Conservation (phyloP, 495 filamentous ascomycete species). For the Hypoxylon lenormandii region DNA sequence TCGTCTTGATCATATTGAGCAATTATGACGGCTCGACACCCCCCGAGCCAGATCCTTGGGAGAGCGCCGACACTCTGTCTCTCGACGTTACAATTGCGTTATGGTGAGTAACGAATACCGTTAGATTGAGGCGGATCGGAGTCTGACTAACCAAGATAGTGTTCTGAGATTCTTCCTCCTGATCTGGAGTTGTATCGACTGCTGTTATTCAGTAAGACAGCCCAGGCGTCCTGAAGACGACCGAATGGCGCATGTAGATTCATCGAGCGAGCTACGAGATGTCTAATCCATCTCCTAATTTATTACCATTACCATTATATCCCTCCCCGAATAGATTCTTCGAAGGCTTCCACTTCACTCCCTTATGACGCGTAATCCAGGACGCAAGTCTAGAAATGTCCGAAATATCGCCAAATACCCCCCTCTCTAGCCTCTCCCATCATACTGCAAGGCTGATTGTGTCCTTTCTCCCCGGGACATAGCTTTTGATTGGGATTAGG, state of each 20-base stretch:
- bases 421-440: background rate
- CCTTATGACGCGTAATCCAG: too few relatives aligned
- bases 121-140: background rate
- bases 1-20: constrained; percentile 27
- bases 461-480: constrained; percentile 31
- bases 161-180: constrained; percentile 30
- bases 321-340: constrained; percentile 1
- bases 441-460: background rate
- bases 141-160: constrained; percentile 19
- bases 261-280: constrained; percentile 32
- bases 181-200: constrained; percentile 41
- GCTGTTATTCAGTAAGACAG: constrained; percentile 23
- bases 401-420: background rate
- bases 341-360: too few relatives aligned
- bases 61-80: constrained; percentile 28
- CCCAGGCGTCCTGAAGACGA: constrained; percentile 20
- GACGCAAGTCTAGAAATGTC: background rate
- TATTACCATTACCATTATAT: background rate
- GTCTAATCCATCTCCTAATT: constrained; percentile 15
- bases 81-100: constrained; percentile 31
- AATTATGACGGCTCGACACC: background rate
- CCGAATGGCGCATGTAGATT: constrained; percentile 17
- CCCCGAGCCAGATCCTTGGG: constrained; percentile 36
- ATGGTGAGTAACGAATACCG: constrained; percentile 30
- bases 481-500: constrained; percentile 36